Evolutionary conservation across 305 asterid genomes (phyloP), one percentile per base, ranked within the genome.

Genomic region (Vinca major): DNA sequence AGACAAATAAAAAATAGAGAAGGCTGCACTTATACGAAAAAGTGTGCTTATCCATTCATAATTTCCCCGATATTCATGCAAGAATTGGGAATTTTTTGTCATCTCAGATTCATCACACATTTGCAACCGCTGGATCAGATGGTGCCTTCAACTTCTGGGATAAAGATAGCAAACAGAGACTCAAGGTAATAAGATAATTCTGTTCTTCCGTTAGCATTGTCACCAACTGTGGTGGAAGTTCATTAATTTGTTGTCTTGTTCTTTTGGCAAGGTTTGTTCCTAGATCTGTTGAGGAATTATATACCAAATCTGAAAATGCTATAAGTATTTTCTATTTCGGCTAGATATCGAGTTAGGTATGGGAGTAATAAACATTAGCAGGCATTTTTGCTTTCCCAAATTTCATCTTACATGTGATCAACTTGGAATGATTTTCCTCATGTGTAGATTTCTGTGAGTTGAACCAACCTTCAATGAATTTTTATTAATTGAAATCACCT

Each of bases 101-200:
- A 43, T 78, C 75, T 63, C 82, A 92, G 98, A 56, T 86, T 19
- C 91, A 89, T 77, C 95, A 84, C 73, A 90, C 97, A 62, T 88
- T 89, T 85, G 92, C 89, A 70, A 89, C 98, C 20, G 88, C 95
- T 49, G 98, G 98, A 70, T 89, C 98, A 69, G 96, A 89, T 70
- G 98, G 98, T 69, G 87, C 95, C 69, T 92, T 88, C 72, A 86
- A 88, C 77, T 89, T 89, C 71, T 92, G 97, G 98, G 98, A 89
- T 83, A 92, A 89, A 77, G 98, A 89, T 75, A 92, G 97, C 84
- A 90, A 90, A 78, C 96, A 90, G 83, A 83, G 97, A 83, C 97
- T 92, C 17, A 92, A 92, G 92, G 98, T 92, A 71, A 53, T 40
- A 51, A 21, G 4, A 54, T 53, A 49, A 65, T 16, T 71, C 51